These are phyloP conservation scores for Dothideomycetes sp. DNA, from an alignment of 2,329 filamentous ascomycete species.

Conservation along the genomic window DNA sequence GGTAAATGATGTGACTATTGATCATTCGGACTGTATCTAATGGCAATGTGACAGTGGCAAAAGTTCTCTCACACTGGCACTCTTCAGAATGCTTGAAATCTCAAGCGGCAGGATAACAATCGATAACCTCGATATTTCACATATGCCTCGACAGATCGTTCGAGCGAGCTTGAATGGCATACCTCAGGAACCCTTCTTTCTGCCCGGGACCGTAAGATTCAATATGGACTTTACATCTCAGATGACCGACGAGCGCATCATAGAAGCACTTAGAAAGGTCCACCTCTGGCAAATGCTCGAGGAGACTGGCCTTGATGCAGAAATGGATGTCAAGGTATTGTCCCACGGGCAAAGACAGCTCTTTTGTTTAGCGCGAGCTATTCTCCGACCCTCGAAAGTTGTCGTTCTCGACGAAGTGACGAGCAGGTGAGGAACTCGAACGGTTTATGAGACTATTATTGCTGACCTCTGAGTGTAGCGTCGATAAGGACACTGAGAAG, in stretches of 20 bases:
- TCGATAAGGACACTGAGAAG: conserved; percentile 16
- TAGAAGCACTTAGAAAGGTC: conserved; percentile 22
- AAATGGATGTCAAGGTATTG: background rate
- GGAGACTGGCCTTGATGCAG: background rate
- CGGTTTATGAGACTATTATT: too few species aligned
- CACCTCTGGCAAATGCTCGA: background rate
- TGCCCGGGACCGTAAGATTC: conserved; percentile 35
- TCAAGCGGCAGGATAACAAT: conserved; percentile 32
- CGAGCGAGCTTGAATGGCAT: conserved; percentile 34
- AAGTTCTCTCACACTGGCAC: conserved; percentile 35
- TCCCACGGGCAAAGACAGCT: conserved; percentile 41
- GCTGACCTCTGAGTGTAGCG: too few species aligned
- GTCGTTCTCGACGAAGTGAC: conserved; percentile 34
- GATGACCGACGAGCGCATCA: too few species aligned
- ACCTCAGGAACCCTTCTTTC: conserved; percentile 41
- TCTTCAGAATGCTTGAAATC: conserved; percentile 40
- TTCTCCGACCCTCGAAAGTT: too few species aligned
- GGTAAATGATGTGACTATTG: too few species aligned
- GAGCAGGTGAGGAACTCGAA: too few species aligned
- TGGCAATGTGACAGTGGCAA: too few species aligned
- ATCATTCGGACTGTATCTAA: too few species aligned
- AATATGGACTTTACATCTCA: too few species aligned
- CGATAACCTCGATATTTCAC: conserved; percentile 36
- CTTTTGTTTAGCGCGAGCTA: conserved; percentile 36
- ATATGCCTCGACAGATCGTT: conserved; percentile 31